A percentile compares a stretch with the other conserved stretches of the same genome.
Conservation (phyloP, 1,284 basidiomycete genomes). For the Microbotryum saponariae region DNA sequence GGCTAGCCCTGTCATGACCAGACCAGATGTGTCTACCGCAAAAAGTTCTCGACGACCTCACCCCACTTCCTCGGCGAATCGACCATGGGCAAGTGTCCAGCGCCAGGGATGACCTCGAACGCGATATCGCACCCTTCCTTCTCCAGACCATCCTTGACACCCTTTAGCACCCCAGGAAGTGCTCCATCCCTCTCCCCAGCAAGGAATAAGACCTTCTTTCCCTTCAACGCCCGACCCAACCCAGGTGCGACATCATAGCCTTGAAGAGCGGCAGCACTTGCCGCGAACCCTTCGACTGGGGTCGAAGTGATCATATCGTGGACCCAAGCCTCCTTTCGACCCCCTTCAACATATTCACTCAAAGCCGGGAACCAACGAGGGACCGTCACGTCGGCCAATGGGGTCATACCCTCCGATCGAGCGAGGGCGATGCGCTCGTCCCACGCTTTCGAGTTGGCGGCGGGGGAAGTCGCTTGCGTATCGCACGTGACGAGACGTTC, state of each 20-base stretch:
- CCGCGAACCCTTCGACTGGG: conserved; percentile 42
- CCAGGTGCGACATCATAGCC: conserved; percentile 42
- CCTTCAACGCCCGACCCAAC: conserved; percentile 37
- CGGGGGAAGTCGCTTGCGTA: conserved; percentile 43
- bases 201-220: conserved; percentile 39
- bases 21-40: conserved; percentile 6
- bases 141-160: conserved; percentile 37
- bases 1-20: too few species aligned
- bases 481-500: conserved; percentile 42
- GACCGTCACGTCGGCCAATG: conserved; percentile 42
- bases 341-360: conserved; percentile 31
- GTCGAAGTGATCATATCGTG: conserved; percentile 39
- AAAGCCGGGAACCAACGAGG: conserved; percentile 42
- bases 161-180: conserved; percentile 40
- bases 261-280: conserved; percentile 42
- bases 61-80: conserved; percentile 33
- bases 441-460: conserved; percentile 43
- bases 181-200: conserved; percentile 45
- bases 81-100: conserved; percentile 45
- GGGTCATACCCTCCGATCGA: conserved; percentile 34
- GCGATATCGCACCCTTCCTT: conserved; percentile 35
- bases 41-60: conserved; percentile 27
- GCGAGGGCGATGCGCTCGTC: conserved; percentile 44
- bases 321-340: conserved; percentile 31
- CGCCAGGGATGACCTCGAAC: conserved; percentile 39